phyloP scores from a whole-genome alignment of 2,329 filamentous ascomycete genomes.

The Beauveria scarabaeidicola region DNA sequence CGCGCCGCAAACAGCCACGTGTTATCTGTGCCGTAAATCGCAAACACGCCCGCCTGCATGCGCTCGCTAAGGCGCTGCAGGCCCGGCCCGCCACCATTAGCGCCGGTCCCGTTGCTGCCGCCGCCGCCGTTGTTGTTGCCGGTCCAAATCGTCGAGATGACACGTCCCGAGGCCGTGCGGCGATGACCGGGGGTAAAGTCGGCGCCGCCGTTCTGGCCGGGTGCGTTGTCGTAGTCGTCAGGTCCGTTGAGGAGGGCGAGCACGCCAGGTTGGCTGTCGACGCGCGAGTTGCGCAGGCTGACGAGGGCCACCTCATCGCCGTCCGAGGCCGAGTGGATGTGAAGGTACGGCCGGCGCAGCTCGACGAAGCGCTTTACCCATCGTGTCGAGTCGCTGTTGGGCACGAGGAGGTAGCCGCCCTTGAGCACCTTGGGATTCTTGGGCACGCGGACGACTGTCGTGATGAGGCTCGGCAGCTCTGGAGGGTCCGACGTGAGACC shows the following conservation, averaged over 20 bases:
- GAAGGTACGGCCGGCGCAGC: conserved; percentile 80
- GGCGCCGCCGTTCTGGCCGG: conserved; percentile 23
- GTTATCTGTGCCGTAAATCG: conserved; percentile 87
- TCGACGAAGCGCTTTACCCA: conserved; percentile 95
- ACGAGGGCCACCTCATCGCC: conserved; percentile 88
- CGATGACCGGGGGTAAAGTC: conserved; percentile 39
- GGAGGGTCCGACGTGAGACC: conserved; percentile 43
- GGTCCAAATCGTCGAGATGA: conserved; percentile 49
- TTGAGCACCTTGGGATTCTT: conserved; percentile 80
- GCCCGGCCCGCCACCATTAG: conserved; percentile 24
- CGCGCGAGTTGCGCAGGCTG: conserved; percentile 78
- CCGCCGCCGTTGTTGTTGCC: conserved; percentile 41
- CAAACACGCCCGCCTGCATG: conserved; percentile 71
- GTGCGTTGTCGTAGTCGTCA: conserved; percentile 28
- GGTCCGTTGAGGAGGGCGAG: conserved; percentile 60
- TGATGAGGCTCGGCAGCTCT: conserved; percentile 56
- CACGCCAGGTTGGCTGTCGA: conserved; percentile 87
- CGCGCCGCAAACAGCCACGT: conserved; percentile 90
- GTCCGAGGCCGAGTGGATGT: conserved; percentile 76
- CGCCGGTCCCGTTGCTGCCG: conserved; percentile 5
- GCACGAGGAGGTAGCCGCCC: conserved; percentile 78
- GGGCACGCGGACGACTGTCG: conserved; percentile 66
- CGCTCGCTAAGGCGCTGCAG: conserved; percentile 48
- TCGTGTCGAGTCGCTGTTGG: conserved; percentile 68
- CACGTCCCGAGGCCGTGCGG: conserved; percentile 40